Conservation (phyloP, 306 rosid species). For the Bauhinia variegata region DNA sequence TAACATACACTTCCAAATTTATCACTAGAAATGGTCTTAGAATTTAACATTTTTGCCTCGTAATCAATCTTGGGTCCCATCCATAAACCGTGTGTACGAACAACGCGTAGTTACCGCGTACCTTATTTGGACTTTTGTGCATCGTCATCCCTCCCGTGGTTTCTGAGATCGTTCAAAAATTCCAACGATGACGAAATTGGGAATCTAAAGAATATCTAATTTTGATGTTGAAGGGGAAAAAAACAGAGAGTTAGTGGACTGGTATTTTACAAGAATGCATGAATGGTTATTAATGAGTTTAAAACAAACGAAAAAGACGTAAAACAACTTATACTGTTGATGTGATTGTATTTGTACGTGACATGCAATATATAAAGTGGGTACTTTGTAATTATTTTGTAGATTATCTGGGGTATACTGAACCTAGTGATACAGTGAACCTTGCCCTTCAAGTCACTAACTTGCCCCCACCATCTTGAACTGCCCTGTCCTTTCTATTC, state of each 20-base stretch:
- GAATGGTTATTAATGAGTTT: too few species aligned
- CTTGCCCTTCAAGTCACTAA: neutral
- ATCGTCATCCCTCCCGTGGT: neutral
- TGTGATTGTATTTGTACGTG: neutral
- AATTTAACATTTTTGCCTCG: neutral
- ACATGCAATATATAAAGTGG: neutral
- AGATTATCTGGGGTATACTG: neutral
- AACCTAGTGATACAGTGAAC: too few species aligned
- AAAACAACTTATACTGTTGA: neutral
- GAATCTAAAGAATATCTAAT: neutral
- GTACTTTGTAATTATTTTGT: neutral
- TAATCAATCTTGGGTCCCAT: slow-evolving; percentile 13
- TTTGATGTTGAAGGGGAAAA: too few species aligned
- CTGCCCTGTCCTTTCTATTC: neutral
- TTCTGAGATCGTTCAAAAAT: neutral
- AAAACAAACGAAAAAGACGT: too few species aligned
- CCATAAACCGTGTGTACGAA: slow-evolving; percentile 2
- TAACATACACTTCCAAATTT: too few species aligned
- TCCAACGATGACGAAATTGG: neutral
- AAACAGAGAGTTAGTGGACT: too few species aligned
- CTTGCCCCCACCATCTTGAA: slow-evolving; percentile 11
- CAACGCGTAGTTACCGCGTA: neutral
- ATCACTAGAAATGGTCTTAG: too few species aligned
- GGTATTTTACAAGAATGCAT: too few species aligned
- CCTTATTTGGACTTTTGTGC: neutral